phyloP scores from a whole-genome alignment of 108 stramenopile species.

The Hondaea fermentalgiana region DNA sequence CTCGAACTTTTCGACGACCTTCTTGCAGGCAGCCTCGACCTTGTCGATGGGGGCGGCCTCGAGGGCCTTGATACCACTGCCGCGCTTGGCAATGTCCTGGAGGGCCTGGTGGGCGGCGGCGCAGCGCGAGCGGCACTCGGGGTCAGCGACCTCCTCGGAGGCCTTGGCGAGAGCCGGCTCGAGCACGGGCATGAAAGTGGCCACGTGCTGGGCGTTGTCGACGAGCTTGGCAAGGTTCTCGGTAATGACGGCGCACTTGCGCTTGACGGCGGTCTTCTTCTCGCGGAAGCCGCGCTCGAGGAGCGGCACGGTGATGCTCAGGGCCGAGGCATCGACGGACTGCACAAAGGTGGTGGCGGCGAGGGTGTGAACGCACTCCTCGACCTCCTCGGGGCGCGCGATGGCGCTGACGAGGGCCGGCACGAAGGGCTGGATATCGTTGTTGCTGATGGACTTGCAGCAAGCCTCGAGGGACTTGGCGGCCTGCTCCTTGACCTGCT shows the following conservation, averaged over 20 bases:
- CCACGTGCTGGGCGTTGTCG: slow-evolving; percentile 85
- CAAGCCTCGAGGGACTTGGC: slow-evolving; percentile 56
- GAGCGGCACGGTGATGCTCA: slow-evolving; percentile 94
- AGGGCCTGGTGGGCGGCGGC: slow-evolving; percentile 16
- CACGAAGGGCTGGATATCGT: slow-evolving; percentile 69
- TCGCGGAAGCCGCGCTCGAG: slow-evolving; percentile 89
- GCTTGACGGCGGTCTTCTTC: slow-evolving; percentile 60
- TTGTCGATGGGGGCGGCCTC: slow-evolving; percentile 23
- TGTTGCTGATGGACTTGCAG: slow-evolving; percentile 71
- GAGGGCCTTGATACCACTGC: background rate
- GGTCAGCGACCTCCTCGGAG: slow-evolving; percentile 81
- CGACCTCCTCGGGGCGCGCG: slow-evolving; percentile 82
- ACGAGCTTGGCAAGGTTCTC: slow-evolving; percentile 98
- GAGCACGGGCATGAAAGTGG: slow-evolving; percentile 88
- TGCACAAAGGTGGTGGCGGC: slow-evolving; percentile 96
- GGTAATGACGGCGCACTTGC: slow-evolving; percentile 95
- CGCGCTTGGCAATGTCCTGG: background rate
- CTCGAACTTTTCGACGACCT: slow-evolving; percentile 71
- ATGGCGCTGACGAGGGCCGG: slow-evolving; percentile 80
- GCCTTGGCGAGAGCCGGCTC: slow-evolving; percentile 88
- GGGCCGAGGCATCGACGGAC: slow-evolving; percentile 88
- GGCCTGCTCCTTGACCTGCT: slow-evolving; percentile 86
- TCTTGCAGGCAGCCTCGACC: slow-evolving; percentile 60
- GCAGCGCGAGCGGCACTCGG: slow-evolving; percentile 12
- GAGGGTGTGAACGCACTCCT: slow-evolving; percentile 89